These are phyloP conservation scores for Tetradesmus obliquus DNA, from an alignment of 139 green algal genomes.

Conservation along the genomic window DNA sequence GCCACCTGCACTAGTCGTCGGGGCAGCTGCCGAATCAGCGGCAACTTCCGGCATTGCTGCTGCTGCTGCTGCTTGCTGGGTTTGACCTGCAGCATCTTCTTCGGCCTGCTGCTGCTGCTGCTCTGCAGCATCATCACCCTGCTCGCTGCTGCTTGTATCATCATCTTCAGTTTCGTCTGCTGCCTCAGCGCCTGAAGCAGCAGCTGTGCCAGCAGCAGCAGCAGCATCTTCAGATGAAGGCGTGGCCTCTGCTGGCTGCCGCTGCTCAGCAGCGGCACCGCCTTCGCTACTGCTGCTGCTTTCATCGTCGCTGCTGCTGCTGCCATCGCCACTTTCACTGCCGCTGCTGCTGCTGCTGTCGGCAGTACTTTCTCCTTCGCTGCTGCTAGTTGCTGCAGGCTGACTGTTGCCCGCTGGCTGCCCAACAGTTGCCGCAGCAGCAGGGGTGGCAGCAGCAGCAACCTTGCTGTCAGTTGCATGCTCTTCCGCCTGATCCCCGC, in stretches of 20 bases:
- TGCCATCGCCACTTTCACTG: background rate
- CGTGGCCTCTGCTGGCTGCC: background rate
- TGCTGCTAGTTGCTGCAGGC: background rate
- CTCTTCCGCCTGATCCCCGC: background rate
- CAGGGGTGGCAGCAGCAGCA: background rate
- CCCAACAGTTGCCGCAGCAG: background rate
- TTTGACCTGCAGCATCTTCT: background rate
- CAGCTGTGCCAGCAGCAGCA: background rate
- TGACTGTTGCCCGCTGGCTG: background rate
- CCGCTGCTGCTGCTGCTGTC: background rate
- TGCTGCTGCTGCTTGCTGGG: background rate
- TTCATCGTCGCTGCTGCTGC: no score
- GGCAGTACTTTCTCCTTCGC: background rate
- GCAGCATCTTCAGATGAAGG: background rate
- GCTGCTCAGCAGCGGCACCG: background rate
- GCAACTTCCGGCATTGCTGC: background rate
- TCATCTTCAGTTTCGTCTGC: background rate
- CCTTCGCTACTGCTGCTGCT: background rate
- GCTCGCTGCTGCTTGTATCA: background rate
- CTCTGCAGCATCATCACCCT: background rate
- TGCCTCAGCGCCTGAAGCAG: background rate
- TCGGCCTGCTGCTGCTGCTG: background rate
- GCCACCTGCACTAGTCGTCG: background rate
- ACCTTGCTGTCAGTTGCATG: background rate
- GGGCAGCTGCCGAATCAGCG: background rate